These are phyloP conservation scores for Afroboletus lepidellus DNA, from an alignment of 1,284 basidiomycete genomes.

Conservation along the genomic window DNA sequence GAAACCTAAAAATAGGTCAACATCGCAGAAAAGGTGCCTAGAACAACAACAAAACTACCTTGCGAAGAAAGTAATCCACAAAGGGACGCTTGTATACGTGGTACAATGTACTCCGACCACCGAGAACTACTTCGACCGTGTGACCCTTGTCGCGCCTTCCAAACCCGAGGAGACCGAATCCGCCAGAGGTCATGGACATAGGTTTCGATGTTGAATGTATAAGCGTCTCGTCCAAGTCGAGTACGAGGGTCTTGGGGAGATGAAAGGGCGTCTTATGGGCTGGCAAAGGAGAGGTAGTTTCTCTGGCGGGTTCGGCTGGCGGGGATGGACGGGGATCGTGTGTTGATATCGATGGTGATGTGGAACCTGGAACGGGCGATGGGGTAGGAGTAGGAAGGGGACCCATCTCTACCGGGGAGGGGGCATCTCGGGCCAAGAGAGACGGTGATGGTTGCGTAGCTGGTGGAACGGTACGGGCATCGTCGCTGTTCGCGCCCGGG, in stretches of 20 bases:
- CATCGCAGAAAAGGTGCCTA: background rate
- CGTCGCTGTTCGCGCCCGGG: slow-evolving; percentile 36
- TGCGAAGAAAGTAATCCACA: slow-evolving; percentile 93
- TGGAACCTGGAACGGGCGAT: slow-evolving; percentile 16
- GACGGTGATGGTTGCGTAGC: slow-evolving; percentile 9
- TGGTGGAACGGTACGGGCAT: slow-evolving; percentile 30
- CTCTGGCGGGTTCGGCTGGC: slow-evolving; percentile 36
- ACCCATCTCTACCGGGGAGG: slow-evolving; percentile 11
- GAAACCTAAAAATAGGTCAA: slow-evolving; percentile 69
- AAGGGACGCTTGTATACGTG: slow-evolving; percentile 99
- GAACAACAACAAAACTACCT: slow-evolving; percentile 50
- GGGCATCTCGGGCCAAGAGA: slow-evolving; percentile 9
- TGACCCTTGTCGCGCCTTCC: slow-evolving; percentile 69
- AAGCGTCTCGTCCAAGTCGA: slow-evolving; percentile 96
- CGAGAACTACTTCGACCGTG: slow-evolving; percentile 94
- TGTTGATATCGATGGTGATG: slow-evolving; percentile 20
- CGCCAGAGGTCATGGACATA: slow-evolving; percentile 46
- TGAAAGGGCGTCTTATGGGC: slow-evolving; percentile 70
- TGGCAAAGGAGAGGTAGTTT: slow-evolving; percentile 49
- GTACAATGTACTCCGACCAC: slow-evolving; percentile 88
- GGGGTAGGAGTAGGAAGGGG: slow-evolving; percentile 26
- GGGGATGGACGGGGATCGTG: slow-evolving; percentile 20
- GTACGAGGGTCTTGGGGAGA: slow-evolving; percentile 86
- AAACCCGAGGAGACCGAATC: slow-evolving; percentile 64
- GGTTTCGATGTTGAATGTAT: slow-evolving; percentile 95